Conservation (phyloP, 306 rosid species). For the Carpinus fangiana region DNA sequence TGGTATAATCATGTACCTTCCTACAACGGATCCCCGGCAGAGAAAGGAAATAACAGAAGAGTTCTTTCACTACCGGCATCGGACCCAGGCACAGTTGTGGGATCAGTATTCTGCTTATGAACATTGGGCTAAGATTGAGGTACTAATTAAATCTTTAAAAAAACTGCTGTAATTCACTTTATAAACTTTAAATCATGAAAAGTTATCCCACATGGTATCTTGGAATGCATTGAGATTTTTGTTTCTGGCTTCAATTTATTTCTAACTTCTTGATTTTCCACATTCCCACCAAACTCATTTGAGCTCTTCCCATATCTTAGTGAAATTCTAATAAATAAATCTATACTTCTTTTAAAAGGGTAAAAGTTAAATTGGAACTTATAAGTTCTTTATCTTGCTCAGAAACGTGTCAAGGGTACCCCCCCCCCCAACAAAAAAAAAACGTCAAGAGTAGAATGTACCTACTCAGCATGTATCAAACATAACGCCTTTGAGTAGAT, state of each 20-base stretch:
- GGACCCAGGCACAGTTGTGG: constrained; percentile 68
- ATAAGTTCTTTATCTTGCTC: neutral
- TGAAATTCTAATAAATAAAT: neutral
- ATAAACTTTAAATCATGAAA: constrained; percentile 1
- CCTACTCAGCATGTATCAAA: neutral
- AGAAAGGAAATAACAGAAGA: constrained; percentile 91
- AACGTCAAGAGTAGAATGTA: neutral
- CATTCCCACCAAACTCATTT: neutral
- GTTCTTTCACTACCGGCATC: constrained; percentile 82
- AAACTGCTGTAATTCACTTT: neutral
- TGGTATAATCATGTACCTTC: constrained; percentile 98
- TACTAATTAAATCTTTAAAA: constrained; percentile 26
- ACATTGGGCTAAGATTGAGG: constrained; percentile 99
- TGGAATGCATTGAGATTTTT: constrained; percentile 8
- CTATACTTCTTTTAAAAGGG: neutral
- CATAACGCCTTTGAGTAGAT: neutral
- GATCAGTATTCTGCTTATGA: constrained; percentile 78
- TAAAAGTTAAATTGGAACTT: neutral
- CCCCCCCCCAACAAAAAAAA: no score
- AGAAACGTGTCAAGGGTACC: neutral
- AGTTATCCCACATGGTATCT: constrained; percentile 14
- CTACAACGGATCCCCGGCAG: constrained; percentile 80
- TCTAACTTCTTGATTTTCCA: neutral
- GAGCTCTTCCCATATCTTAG: neutral
- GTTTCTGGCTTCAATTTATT: constrained; percentile 7